These are phyloP conservation scores for Suillus lakei DNA, from an alignment of 768 basidiomycete species.

Conservation along the genomic window DNA sequence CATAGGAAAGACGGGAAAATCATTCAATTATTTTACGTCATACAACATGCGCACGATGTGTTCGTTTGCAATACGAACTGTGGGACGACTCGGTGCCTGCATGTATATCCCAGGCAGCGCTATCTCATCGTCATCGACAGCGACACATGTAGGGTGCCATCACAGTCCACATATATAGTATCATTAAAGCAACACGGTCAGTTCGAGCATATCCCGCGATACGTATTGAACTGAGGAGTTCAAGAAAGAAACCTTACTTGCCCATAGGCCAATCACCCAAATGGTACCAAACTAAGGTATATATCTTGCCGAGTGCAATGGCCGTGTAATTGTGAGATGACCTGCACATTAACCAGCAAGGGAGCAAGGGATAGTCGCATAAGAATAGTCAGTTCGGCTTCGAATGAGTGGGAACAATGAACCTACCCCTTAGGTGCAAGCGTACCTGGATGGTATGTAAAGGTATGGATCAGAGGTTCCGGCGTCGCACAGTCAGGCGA, in stretches of 20 bases:
- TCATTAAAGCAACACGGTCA: background rate
- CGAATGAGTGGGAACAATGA: background rate
- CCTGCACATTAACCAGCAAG: background rate
- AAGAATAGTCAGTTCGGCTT: background rate
- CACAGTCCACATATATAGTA: background rate
- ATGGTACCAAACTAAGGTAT: background rate
- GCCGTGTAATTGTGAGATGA: too few species aligned
- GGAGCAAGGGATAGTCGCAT: background rate
- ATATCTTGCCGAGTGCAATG: background rate
- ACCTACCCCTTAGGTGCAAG: background rate
- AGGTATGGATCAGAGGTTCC: background rate
- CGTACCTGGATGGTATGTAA: accelerated
- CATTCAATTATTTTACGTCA: too few species aligned
- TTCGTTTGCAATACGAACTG: too few species aligned
- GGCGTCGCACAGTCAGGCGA: background rate
- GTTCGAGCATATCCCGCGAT: background rate
- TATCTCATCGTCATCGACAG: background rate
- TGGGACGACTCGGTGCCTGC: background rate
- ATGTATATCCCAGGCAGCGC: background rate
- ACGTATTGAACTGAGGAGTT: background rate
- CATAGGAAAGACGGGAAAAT: background rate
- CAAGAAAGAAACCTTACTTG: background rate
- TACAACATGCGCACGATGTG: too few species aligned
- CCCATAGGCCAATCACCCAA: background rate
- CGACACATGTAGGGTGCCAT: background rate